phyloP scores from a whole-genome alignment of 2,329 filamentous ascomycete species.

The Lasiodiplodia sp. region DNA sequence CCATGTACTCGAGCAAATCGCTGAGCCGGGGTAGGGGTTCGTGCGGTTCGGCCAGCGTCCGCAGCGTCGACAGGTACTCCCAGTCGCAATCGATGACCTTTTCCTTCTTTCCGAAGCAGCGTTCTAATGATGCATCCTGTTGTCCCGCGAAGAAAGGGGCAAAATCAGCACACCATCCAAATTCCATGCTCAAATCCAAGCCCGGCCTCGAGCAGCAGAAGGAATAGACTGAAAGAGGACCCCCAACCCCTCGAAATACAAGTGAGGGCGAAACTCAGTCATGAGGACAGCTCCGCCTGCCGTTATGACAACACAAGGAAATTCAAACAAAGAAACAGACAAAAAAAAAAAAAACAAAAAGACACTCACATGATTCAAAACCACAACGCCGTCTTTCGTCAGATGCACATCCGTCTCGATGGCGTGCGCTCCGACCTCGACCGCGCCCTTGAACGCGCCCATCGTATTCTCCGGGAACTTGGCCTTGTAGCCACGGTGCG shows the following conservation, averaged over 20 bases:
- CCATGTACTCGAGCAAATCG: conserved; percentile 78
- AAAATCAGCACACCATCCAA: background rate
- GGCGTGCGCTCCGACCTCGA: conserved; percentile 77
- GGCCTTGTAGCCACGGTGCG: conserved; percentile 80
- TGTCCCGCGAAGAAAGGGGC: background rate
- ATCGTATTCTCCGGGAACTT: conserved; percentile 86
- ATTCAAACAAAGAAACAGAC: background rate
- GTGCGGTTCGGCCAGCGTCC: conserved; percentile 71
- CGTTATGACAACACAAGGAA: conserved; percentile 26
- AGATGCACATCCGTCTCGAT: conserved; percentile 90
- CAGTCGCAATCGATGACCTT: conserved; percentile 80
- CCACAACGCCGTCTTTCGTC: conserved; percentile 80
- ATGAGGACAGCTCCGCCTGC: background rate
- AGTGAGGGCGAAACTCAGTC: conserved; percentile 49
- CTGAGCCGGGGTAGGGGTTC: conserved; percentile 75
- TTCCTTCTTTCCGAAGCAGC: conserved; percentile 80
- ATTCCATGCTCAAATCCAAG: background rate
- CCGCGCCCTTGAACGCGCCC: conserved; percentile 76
- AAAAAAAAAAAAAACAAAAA: background rate
- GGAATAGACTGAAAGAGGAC: background rate
- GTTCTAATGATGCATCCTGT: conserved; percentile 72
- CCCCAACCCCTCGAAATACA: background rate
- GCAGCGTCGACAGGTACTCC: conserved; percentile 72
- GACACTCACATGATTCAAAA: conserved; percentile 70
- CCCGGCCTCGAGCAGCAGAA: background rate